phyloP scores from a whole-genome alignment of 352 stramenopile species.

The Aphanomyces cochlioides region DNA sequence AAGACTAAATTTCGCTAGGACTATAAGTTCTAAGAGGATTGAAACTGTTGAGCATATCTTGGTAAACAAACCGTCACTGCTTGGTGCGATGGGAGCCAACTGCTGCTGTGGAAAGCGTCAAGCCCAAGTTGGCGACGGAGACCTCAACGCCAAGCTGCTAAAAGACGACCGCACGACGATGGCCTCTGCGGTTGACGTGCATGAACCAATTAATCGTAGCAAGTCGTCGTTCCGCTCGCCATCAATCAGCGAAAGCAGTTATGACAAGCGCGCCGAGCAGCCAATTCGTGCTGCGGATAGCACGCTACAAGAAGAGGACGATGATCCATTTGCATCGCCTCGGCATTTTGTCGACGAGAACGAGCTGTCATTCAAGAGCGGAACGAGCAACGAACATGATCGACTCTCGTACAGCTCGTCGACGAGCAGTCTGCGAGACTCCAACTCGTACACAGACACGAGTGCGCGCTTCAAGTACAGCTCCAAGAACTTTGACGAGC shows the following conservation, averaged over 20 bases:
- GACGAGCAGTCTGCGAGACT: conserved; percentile 29
- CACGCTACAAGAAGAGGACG: conserved; percentile 32
- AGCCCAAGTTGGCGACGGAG: background rate
- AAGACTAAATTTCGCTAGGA: no score
- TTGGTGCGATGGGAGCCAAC: background rate
- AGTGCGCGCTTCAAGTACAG: conserved; percentile 19
- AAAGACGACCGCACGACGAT: background rate
- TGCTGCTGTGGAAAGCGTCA: background rate
- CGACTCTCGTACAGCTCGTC: conserved; percentile 31
- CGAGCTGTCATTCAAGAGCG: conserved; percentile 24
- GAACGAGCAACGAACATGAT: conserved; percentile 23
- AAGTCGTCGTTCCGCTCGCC: background rate
- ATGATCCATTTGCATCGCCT: conserved; percentile 25
- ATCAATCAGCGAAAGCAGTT: conserved; percentile 10
- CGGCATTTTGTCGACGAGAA: conserved; percentile 37
- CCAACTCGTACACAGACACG: conserved; percentile 29
- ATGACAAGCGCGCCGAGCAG: background rate
- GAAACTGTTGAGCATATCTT: no score
- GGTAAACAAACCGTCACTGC: no score
- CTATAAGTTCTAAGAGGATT: no score
- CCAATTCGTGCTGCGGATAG: background rate
- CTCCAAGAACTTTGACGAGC: conserved; percentile 24
- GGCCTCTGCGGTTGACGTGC: background rate
- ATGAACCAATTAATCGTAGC: background rate
- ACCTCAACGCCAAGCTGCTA: background rate